A percentile compares a stretch with the other conserved stretches of the same genome.
Conservation (phyloP, 1,284 basidiomycete genomes). For the Inonotus hispidus region DNA sequence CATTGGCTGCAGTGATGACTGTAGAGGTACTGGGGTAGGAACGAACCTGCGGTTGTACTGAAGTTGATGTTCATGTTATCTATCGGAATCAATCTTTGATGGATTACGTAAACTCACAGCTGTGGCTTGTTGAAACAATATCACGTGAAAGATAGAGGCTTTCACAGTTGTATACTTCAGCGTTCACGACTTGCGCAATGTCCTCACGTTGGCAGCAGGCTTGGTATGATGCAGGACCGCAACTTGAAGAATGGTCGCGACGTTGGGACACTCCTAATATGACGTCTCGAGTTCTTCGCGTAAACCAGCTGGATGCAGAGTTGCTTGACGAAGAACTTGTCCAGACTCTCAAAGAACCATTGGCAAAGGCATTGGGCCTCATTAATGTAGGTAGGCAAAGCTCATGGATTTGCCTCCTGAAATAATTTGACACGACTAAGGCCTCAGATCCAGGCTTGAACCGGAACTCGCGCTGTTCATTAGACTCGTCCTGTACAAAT, state of each 20-base stretch:
- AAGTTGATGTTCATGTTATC: too few relatives aligned
- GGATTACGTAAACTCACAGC: too few relatives aligned
- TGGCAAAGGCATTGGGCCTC: slow-evolving; percentile 67
- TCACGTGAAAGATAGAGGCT: neutral
- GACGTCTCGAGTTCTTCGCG: slow-evolving; percentile 58
- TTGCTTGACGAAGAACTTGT: slow-evolving; percentile 89
- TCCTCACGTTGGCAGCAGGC: slow-evolving; percentile 46
- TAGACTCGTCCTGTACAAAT: slow-evolving; percentile 76
- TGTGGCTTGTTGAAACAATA: too few relatives aligned
- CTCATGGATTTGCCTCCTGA: neutral
- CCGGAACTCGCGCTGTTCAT: slow-evolving; percentile 80
- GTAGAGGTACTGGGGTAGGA: too few relatives aligned
- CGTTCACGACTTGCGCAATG: neutral
- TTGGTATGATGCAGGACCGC: slow-evolving; percentile 56
- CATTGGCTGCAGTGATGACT: neutral
- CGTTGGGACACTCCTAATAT: slow-evolving; percentile 30
- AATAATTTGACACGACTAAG: slow-evolving; percentile 37
- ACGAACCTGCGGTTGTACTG: too few relatives aligned
- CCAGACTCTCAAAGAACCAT: slow-evolving; percentile 77
- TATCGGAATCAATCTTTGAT: too few relatives aligned
- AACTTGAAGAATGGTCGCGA: slow-evolving; percentile 42
- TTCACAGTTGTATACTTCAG: too few relatives aligned
- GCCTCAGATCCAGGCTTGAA: slow-evolving; percentile 64
- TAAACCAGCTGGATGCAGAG: slow-evolving; percentile 91
- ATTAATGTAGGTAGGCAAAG: slow-evolving; percentile 53